Evolutionary conservation across 1,284 basidiomycete species (phyloP), one percentile per base, ranked within the genome.

Genomic region (Tilletia horrida): DNA sequence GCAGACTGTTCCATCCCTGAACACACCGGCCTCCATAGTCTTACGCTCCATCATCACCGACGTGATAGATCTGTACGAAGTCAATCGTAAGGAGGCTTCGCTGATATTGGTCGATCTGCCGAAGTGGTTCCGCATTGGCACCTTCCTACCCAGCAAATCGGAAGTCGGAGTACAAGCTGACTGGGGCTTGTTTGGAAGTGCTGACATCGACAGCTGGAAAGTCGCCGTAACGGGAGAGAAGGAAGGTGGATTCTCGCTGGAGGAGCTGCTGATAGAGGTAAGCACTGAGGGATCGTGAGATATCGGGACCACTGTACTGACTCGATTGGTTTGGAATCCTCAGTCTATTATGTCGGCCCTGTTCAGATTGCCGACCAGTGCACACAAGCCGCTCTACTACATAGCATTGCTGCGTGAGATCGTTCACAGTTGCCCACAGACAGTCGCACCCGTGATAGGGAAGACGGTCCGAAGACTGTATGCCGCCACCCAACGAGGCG

Each of bases 71-170:
- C 90, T 97, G 35, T 98, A 92, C 80, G 95, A 98, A 82, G 88
- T 96, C 61, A 98, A 99, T 82, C 88, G 95, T 65, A 97, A 96
- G 82, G 95, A 98, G 77, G 91, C 90, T 74, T 92, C 95, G 1
- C 86, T 90, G 13, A 83, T 97, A 13, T 85, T 98, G 2, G 86
- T 97, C 47, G 90, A 93, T 74, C 88, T 93, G 63, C 91, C 92
- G 0, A 90, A 90, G 75, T 96, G 93, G 91, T 86, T 90, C 63
- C 82, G 89, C 0, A 85, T 86, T 7, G 92, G 92, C 1, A 93
- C 92, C 0, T 97, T 81, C 62, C 27, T 59, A 18, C 55, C 55
- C 29, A 9, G 42, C 43, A 31, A 50, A 11, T 18, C 1, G 42
- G 61, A 63, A 42, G n/a, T 63, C 2, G 61, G 44, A 1, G 61